A percentile compares a stretch with the other conserved stretches of the same genome.
These are phyloP conservation scores for Pelargonium fulgidum DNA, from an alignment of 441 rosid genomes.

Conservation along the genomic window DNA sequence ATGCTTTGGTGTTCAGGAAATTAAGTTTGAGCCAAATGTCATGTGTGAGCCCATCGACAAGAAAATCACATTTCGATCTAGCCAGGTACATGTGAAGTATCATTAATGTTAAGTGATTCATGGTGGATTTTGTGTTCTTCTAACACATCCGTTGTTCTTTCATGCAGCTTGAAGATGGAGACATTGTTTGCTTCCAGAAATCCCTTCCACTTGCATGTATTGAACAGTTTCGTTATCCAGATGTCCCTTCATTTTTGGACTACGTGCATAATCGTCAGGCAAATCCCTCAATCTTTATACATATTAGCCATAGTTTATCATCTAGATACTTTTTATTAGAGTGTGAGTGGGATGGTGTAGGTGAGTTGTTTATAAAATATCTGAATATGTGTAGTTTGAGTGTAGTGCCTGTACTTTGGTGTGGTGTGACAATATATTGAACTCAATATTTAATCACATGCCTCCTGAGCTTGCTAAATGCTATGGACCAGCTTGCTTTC, in stretches of 20 bases:
- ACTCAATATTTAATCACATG: too few relatives aligned
- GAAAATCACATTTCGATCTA: constrained; percentile 37
- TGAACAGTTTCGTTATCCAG: constrained; percentile 44
- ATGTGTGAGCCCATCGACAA: constrained; percentile 58
- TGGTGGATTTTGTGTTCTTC: constrained; percentile 10
- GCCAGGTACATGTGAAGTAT: constrained; percentile 32
- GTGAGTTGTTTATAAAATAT: background rate
- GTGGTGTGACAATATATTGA: too few relatives aligned
- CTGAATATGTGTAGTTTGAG: too few relatives aligned
- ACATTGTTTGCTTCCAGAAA: constrained; percentile 59
- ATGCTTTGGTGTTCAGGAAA: constrained; percentile 39
- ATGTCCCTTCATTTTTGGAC: constrained; percentile 56
- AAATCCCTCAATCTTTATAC: constrained; percentile 10
- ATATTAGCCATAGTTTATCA: background rate
- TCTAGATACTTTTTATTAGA: background rate
- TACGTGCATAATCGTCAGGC: constrained; percentile 66
- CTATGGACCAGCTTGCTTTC: too few relatives aligned
- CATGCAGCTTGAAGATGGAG: constrained; percentile 61
- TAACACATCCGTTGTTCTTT: constrained; percentile 18
- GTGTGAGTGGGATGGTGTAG: background rate
- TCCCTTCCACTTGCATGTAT: constrained; percentile 28
- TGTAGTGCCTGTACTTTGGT: too few relatives aligned
- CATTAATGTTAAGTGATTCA: background rate
- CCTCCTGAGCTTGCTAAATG: too few relatives aligned
- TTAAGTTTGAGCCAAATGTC: constrained; percentile 56